Percentiles rank a stretch among this genome's conserved stretches.
Conservation (phyloP, 352 stramenopile genomes). For the Phytophthora pinifolia region DNA sequence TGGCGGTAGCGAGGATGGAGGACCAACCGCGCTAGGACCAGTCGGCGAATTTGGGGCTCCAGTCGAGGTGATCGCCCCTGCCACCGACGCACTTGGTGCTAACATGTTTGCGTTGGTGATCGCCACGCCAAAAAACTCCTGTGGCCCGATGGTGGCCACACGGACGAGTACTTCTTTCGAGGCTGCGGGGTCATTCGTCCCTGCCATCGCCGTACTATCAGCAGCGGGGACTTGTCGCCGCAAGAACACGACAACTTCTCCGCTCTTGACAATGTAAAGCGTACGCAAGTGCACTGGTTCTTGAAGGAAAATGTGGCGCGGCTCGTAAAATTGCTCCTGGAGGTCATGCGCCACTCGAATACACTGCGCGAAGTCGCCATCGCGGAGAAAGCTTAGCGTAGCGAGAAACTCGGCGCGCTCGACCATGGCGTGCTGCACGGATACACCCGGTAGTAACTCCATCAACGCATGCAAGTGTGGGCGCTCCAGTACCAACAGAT, state of each 20-base stretch:
- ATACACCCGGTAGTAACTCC: conserved; percentile 49
- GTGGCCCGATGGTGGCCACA: conserved; percentile 68
- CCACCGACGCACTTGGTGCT: conserved; percentile 1
- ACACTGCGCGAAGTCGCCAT: conserved; percentile 65
- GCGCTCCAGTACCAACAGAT: conserved; percentile 77
- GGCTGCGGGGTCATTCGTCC: conserved; percentile 6
- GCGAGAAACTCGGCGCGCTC: conserved; percentile 67
- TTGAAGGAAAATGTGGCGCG: conserved; percentile 61
- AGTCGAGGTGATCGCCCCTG: conserved; percentile 12
- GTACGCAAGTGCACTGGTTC: conserved; percentile 47
- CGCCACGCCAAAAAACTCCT: conserved; percentile 65
- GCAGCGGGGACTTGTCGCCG: conserved; percentile 23
- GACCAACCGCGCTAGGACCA: not conserved
- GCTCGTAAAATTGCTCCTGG: conserved; percentile 52
- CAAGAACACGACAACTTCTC: conserved; percentile 70
- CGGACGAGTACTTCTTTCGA: conserved; percentile 48
- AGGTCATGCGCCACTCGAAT: conserved; percentile 77
- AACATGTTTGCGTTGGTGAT: conserved; percentile 42
- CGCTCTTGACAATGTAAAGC: conserved; percentile 71
- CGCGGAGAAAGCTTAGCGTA: conserved; percentile 55
- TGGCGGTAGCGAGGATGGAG: conserved; percentile 3
- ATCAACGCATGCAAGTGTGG: conserved; percentile 45
- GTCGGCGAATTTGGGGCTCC: not conserved
- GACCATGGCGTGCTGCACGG: conserved; percentile 72
- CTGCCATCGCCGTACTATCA: conserved; percentile 3